Evolutionary conservation across 1,284 basidiomycete species (phyloP).

Genomic region (Melanopsichium pennsylvanicum): DNA sequence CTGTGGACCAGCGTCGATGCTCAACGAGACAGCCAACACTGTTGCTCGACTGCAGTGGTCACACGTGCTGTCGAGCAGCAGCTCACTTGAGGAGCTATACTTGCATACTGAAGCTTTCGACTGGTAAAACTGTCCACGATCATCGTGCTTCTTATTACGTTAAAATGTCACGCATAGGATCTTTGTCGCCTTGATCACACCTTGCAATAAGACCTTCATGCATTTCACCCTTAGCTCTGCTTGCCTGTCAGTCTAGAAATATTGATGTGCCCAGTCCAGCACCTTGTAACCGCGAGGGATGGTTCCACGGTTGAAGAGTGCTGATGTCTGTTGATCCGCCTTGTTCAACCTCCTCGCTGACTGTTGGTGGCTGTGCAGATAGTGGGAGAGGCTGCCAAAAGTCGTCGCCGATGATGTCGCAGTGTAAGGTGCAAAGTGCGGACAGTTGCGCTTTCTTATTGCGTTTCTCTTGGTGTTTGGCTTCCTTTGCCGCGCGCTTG

Average conservation of each 20-base stretch:
- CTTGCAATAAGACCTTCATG: not conserved
- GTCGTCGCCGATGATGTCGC: conserved; percentile 60
- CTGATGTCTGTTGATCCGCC: conserved; percentile 27
- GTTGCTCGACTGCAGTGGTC: conserved; percentile 32
- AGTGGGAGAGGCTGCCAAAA: conserved; percentile 46
- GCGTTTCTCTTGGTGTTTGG: conserved; percentile 30
- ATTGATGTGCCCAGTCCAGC: conserved; percentile 29
- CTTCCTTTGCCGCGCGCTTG: conserved; percentile 20
- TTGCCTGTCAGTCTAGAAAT: conserved; percentile 21
- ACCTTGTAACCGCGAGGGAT: conserved; percentile 20
- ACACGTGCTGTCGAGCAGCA: conserved; percentile 10
- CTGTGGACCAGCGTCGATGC: conserved; percentile 41
- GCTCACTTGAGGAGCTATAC: conserved; percentile 22
- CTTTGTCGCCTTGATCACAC: too few relatives aligned
- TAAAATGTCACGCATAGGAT: too few relatives aligned
- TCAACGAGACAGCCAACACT: conserved; percentile 37
- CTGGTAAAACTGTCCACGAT: too few relatives aligned
- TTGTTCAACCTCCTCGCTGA: conserved; percentile 31
- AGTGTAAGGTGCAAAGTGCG: conserved; percentile 59
- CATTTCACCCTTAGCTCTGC: not conserved
- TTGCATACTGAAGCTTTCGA: conserved; percentile 42
- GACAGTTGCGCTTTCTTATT: conserved; percentile 25
- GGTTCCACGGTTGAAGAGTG: conserved; percentile 15
- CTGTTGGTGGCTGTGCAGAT: not conserved
- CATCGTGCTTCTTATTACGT: too few relatives aligned